Base-by-base conservation (phyloP, 148 eudicot species). In the Nepenthes mirabilis region DNA sequence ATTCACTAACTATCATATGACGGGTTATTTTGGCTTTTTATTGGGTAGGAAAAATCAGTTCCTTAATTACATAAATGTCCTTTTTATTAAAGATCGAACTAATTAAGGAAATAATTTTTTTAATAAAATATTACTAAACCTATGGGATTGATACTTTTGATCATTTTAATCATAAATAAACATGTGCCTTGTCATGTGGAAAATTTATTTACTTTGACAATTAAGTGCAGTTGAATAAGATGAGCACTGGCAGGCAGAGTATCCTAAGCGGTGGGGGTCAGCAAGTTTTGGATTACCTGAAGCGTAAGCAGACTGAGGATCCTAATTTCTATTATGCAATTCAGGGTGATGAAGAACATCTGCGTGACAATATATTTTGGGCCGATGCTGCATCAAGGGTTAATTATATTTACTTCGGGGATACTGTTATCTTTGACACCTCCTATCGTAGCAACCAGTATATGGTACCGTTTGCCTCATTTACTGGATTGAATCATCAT, bases 401-500 rank as follows among this genome's bases (percentile, higher is more conserved):
- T 45, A 68, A 74, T 49, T 78, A 74, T 62, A 40, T 65, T 56
- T 74, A 65, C 64, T 78, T 78, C 55, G 75, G 82, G 54, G 82
- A 78, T 34, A 68, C 76, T 7, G 71, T 74, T 10, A 34, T 62
- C 54, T 52, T 74, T 23, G 82, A 78, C 53, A 64, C 82, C 23
- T 70, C 82, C 5, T 74, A 55, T 5, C 65, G 62, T 36, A 34
- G 62, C 40, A 59, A 71, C 34, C 73, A 66, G 6, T 78, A 55
- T 56, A 70, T 68, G 57, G 51, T 74, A 2, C 82, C 82, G 0
- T 70, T 78, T 58, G 73, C 69, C 2, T n/a, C 76, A 6, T 74
- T 78, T 55, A 65, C 61, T 3, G 82, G 82, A 53, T 4, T 78
- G 1, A 78, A 78, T 56, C 79, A 78, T 71, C 82, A 78, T 62